phyloP scores from a whole-genome alignment of 1,284 basidiomycete species.

The Erythrobasidium hasegawianum region DNA sequence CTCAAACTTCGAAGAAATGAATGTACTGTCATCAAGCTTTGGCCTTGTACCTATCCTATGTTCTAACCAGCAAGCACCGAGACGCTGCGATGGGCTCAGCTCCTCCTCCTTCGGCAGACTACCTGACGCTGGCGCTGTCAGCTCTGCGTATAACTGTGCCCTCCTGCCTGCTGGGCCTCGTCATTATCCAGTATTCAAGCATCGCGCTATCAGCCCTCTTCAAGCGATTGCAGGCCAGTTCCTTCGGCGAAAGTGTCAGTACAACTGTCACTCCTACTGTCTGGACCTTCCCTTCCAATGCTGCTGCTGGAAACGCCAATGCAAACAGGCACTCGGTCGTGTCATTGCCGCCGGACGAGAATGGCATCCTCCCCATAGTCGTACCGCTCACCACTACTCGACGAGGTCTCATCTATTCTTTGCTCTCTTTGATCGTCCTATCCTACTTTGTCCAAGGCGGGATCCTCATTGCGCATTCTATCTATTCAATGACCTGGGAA shows the following conservation, averaged over 20 bases:
- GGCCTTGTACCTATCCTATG: no score
- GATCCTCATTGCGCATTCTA: constrained; percentile 30
- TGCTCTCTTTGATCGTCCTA: constrained; percentile 35
- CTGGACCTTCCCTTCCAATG: background rate
- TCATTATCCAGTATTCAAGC: constrained; percentile 16
- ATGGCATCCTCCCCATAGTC: constrained; percentile 41
- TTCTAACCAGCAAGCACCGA: no score
- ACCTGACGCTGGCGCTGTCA: constrained; percentile 5
- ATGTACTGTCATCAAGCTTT: no score
- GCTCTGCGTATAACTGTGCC: constrained; percentile 23
- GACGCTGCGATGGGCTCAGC: no score
- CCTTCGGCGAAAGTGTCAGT: constrained; percentile 14
- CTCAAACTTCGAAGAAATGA: no score
- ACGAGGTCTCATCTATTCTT: constrained; percentile 31
- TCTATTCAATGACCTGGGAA: constrained; percentile 33
- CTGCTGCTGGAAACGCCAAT: background rate
- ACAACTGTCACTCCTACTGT: constrained; percentile 12
- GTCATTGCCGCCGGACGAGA: constrained; percentile 28
- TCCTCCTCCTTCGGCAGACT: background rate
- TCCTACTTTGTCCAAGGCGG: constrained; percentile 40
- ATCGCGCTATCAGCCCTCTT: constrained; percentile 12
- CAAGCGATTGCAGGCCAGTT: constrained; percentile 17
- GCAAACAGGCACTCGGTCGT: background rate
- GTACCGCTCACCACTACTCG: constrained; percentile 32
- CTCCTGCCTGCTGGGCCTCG: constrained; percentile 15